These are phyloP conservation scores for Agaricus blazei DNA, from an alignment of 768 basidiomycete species.

Conservation along the genomic window DNA sequence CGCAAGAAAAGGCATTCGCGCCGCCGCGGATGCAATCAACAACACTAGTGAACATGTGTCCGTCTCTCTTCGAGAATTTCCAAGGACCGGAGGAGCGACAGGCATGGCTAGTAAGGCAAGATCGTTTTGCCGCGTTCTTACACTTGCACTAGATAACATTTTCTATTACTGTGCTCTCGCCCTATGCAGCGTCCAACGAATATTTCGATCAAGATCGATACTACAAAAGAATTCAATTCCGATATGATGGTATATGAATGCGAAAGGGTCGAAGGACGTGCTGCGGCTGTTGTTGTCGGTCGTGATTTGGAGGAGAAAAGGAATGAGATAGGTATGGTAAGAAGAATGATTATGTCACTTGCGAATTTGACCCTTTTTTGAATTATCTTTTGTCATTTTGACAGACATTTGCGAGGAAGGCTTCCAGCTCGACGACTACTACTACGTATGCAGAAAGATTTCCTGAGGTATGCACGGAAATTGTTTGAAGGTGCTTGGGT, in stretches of 20 bases:
- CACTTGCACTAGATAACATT: not conserved
- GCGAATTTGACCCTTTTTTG: too few relatives aligned
- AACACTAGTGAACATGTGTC: constrained; percentile 36
- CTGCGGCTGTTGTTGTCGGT: not conserved
- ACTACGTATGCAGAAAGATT: not conserved
- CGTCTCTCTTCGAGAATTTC: constrained; percentile 33
- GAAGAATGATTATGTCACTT: not conserved
- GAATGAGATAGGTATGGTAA: constrained; percentile 6
- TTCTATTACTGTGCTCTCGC: not conserved
- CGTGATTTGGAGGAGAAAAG: constrained; percentile 2
- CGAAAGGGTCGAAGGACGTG: constrained; percentile 17
- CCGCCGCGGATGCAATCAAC: constrained; percentile 30
- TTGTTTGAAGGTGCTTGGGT: not conserved
- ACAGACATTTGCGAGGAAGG: constrained; percentile 7
- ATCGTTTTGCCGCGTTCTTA: too few relatives aligned
- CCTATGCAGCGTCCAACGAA: constrained; percentile 32
- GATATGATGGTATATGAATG: constrained; percentile 31
- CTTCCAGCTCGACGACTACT: constrained; percentile 1
- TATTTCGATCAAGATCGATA: constrained; percentile 53
- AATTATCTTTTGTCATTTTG: not conserved
- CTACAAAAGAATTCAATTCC: constrained; percentile 42
- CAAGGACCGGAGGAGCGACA: constrained; percentile 20
- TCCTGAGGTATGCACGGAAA: too few relatives aligned
- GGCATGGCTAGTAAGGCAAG: constrained; percentile 1
- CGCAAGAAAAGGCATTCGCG: constrained; percentile 43